These are phyloP conservation scores for Toxoplasma gondii DNA, from an alignment of 169 alveolate species.

Conservation along the genomic window DNA sequence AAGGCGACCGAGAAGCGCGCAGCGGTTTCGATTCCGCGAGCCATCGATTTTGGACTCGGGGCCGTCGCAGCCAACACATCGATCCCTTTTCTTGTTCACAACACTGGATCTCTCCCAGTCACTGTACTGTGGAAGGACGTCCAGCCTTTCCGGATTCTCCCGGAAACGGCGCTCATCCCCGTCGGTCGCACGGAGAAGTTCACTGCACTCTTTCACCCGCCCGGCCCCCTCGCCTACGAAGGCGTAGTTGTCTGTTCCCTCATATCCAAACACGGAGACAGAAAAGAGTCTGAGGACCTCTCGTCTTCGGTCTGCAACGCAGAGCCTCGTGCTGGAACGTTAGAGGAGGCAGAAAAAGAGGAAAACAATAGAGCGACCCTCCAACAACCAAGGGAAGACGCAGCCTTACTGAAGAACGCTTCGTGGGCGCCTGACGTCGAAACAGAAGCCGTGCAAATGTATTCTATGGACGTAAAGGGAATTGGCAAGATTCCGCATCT, in stretches of 20 bases:
- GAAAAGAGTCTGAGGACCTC: background rate
- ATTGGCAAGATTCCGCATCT: slow-evolving; percentile 30
- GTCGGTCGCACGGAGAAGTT: background rate
- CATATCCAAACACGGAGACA: background rate
- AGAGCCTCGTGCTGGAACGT: background rate
- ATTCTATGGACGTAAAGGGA: background rate
- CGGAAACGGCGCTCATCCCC: background rate
- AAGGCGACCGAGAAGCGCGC: slow-evolving; percentile 22
- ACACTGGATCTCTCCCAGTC: slow-evolving; percentile 41
- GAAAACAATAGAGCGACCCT: no score
- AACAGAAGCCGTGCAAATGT: background rate
- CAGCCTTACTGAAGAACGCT: background rate
- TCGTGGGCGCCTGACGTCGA: background rate
- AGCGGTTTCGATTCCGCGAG: background rate
- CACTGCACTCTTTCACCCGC: background rate
- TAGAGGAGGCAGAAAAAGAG: no score
- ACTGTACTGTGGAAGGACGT: background rate
- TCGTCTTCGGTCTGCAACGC: background rate
- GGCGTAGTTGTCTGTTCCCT: background rate
- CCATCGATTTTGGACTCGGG: slow-evolving; percentile 10
- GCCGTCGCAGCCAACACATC: slow-evolving; percentile 23
- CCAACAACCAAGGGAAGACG: no score
- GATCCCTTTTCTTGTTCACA: background rate
- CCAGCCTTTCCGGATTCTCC: background rate
- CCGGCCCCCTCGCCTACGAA: background rate